Evolutionary conservation across 805 yeast genomes (phyloP), one percentile per base, ranked within the genome.

Genomic region (Yarrowia sp.): DNA sequence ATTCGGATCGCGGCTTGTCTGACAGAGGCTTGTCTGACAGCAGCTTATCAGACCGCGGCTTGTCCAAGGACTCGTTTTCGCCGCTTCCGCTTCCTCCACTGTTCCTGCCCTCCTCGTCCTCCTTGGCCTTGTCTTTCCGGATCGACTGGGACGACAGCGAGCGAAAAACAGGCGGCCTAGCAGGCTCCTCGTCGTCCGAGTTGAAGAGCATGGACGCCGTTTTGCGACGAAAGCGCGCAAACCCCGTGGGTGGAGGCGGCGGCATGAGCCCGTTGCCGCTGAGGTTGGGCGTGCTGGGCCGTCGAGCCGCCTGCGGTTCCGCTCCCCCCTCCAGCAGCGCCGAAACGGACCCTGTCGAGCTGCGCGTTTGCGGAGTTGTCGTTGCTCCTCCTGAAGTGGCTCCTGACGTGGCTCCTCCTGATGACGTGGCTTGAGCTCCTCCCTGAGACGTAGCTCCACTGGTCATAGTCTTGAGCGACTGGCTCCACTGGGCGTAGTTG

Each of bases 401-500:
- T 1, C 44, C 44, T 9, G n/a, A n/a, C n/a, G n/a, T n/a, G n/a
- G n/a, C n/a, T n/a, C n/a, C n/a, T n/a, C n/a, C n/a, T n/a, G n/a
- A n/a, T n/a, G n/a, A n/a, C n/a, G n/a, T n/a, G n/a, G n/a, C n/a
- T n/a, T n/a, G n/a, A n/a, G n/a, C n/a, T n/a, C n/a, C n/a, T n/a
- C n/a, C n/a, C n/a, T n/a, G n/a, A n/a, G n/a, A n/a, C n/a, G n/a
- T n/a, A n/a, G n/a, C n/a, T 1, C 49, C 49, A 12, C 33, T 25
- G 21, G 6, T 13, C 16, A 18, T 18, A 13, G 24, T 14, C 19
- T 47, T 47, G 6, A 47, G 29, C 9, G 38, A 31, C 38, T 47
- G 55, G n/a, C 38, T 31, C 55, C 55, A 47, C 14, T 47, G 55
- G 14, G 55, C 14, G 55, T 47, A 47, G n/a, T 47, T 47, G 38